A percentile compares a stretch with the other conserved stretches of the same genome.
These are phyloP conservation scores for Pulveroboletus ravenelii DNA, from an alignment of 768 basidiomycete genomes.

Conservation along the genomic window DNA sequence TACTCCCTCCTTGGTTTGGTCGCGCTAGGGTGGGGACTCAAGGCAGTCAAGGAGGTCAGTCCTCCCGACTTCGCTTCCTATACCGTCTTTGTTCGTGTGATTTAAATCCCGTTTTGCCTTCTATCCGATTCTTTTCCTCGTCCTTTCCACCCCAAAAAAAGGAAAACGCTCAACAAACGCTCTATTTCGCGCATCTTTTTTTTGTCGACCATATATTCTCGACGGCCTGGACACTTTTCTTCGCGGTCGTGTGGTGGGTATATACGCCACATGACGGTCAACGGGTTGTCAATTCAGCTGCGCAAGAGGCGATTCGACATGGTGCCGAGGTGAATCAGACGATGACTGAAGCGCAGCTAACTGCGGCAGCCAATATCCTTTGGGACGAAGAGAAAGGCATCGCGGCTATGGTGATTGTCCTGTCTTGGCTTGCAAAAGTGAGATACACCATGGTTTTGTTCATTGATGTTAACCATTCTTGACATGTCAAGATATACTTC, in stretches of 20 bases:
- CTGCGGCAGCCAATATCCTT: constrained; percentile 67
- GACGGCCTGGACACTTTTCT: constrained; percentile 89
- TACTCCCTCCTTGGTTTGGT: constrained; percentile 85
- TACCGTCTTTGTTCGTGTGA: constrained; percentile 3
- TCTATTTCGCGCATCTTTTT: constrained; percentile 91
- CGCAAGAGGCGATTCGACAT: constrained; percentile 82
- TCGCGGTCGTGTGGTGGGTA: constrained; percentile 86
- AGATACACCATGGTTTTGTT: constrained; percentile 15
- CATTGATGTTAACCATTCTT: constrained; percentile 3
- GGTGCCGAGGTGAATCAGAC: constrained; percentile 46
- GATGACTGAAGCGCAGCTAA: constrained; percentile 63
- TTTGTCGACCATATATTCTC: constrained; percentile 87
- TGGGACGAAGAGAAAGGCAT: constrained; percentile 89
- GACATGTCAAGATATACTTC: constrained; percentile 75
- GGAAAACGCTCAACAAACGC: constrained; percentile 83
- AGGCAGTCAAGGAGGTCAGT: constrained; percentile 79
- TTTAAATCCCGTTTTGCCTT: constrained; percentile 4
- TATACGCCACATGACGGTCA: constrained; percentile 90
- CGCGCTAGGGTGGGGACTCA: constrained; percentile 82
- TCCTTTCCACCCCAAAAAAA: constrained; percentile 28
- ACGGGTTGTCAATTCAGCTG: constrained; percentile 73
- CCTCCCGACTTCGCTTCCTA: not conserved
- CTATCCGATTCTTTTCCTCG: not conserved
- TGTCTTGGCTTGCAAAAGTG: constrained; percentile 90
- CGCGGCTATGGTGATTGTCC: constrained; percentile 68